phyloP scores from a whole-genome alignment of 352 stramenopile genomes.

The Globisporangium orthogonon region DNA sequence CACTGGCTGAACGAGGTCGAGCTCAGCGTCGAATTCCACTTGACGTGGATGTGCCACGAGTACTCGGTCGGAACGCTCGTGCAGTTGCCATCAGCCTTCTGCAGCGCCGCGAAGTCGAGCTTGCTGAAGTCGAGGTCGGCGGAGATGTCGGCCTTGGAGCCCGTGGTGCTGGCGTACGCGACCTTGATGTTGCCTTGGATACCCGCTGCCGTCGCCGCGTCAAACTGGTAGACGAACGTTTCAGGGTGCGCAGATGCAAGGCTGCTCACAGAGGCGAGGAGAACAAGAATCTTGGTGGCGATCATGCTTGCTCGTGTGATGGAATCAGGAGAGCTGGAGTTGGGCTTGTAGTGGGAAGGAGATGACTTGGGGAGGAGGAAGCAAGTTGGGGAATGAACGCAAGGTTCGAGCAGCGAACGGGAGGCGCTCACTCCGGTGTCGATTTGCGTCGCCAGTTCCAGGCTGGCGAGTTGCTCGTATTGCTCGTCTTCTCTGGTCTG shows the following conservation, averaged over 20 bases:
- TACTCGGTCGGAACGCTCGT: constrained; percentile 13
- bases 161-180: constrained; percentile 25
- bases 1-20: constrained; percentile 39
- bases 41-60: constrained; percentile 32
- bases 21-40: constrained; percentile 14
- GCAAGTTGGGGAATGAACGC: constrained; percentile 1
- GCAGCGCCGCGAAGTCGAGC: constrained; percentile 26
- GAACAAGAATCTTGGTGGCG: constrained; percentile 2
- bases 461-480: no score
- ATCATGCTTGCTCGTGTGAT: neutral
- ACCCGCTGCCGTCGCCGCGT: constrained; percentile 26
- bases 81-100: constrained; percentile 34
- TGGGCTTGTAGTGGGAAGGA: neutral
- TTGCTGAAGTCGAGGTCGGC: constrained; percentile 38
- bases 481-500: no score
- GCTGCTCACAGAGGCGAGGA: constrained; percentile 22
- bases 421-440: no score
- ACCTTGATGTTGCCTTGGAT: constrained; percentile 35
- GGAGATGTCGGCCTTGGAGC: constrained; percentile 31
- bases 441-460: no score
- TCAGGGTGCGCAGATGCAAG: neutral
- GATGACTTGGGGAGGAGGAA: constrained; percentile 1
- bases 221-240: constrained; percentile 32
- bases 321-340: neutral
- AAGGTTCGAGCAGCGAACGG: no score